Evolutionary conservation across 2,329 filamentous ascomycete species (phyloP).

Genomic region (Lachnellula hyalina): DNA sequence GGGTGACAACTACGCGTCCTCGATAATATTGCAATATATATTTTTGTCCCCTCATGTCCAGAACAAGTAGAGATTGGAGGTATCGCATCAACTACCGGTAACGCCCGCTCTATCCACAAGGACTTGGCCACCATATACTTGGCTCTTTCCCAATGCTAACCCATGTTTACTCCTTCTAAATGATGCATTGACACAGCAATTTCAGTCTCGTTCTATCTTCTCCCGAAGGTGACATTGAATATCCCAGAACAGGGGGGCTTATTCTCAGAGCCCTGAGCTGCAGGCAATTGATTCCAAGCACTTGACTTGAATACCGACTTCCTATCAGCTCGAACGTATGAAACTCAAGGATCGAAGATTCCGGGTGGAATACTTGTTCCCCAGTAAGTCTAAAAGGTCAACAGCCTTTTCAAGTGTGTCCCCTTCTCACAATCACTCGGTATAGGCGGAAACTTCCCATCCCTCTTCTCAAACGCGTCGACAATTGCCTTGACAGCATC

Average conservation of each 20-base stretch:
- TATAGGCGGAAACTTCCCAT: conserved; percentile 22
- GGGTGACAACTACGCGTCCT: not conserved
- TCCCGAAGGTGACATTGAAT: not conserved
- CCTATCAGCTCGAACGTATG: not conserved
- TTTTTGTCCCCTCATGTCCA: not conserved
- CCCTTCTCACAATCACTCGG: conserved; percentile 29
- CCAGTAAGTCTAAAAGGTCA: conserved; percentile 17
- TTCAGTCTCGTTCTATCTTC: not conserved
- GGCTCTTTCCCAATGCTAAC: too few relatives aligned
- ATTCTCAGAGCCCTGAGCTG: not conserved
- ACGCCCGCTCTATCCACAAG: too few relatives aligned
- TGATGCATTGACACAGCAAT: too few relatives aligned
- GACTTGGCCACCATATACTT: too few relatives aligned
- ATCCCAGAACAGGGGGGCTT: not conserved
- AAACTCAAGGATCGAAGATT: not conserved
- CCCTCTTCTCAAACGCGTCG: conserved; percentile 20
- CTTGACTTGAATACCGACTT: not conserved
- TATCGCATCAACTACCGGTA: too few relatives aligned
- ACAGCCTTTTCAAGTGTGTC: conserved; percentile 24
- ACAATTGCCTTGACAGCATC: conserved; percentile 21
- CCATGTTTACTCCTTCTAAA: too few relatives aligned
- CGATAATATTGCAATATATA: not conserved
- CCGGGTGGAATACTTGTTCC: not conserved
- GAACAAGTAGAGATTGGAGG: not conserved
- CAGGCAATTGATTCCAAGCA: not conserved